phyloP scores from a whole-genome alignment of 306 rosid genomes.

The Prosopis cineraria region DNA sequence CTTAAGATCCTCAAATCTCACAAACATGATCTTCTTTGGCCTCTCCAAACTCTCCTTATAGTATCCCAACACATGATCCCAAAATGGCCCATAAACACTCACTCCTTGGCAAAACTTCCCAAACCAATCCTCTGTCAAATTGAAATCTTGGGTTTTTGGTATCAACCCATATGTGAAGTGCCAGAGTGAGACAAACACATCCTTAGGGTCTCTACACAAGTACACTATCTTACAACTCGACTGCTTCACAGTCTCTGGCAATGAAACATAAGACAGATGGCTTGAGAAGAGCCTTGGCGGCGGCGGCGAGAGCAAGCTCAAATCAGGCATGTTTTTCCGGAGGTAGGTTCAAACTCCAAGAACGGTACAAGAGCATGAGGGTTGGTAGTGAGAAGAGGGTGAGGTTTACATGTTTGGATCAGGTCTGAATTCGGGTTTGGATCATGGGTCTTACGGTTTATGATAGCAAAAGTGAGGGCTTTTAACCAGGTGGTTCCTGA shows the following conservation, averaged over 20 bases:
- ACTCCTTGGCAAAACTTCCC: constrained; percentile 19
- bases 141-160: not conserved
- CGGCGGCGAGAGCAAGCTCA: constrained; percentile 12
- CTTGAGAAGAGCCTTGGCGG: constrained; percentile 23
- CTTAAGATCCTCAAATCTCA: not conserved
- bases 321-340: constrained; percentile 8
- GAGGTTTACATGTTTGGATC: not conserved
- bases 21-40: not conserved
- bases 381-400: constrained; percentile 37
- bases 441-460: constrained; percentile 17
- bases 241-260: constrained; percentile 25
- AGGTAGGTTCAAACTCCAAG: constrained; percentile 34
- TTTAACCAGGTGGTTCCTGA: constrained; percentile 58
- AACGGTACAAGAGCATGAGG: constrained; percentile 52
- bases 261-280: not conserved
- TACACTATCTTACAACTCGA: constrained; percentile 41
- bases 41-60: not conserved
- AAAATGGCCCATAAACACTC: constrained; percentile 9
- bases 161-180: constrained; percentile 43
- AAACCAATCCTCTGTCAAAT: constrained; percentile 23
- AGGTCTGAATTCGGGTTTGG: not conserved
- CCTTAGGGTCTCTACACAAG: constrained; percentile 46
- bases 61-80: constrained; percentile 17
- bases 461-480: constrained; percentile 36
- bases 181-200: constrained; percentile 43